Conservation (phyloP, 768 basidiomycete genomes). For the Suillus sp. region DNA sequence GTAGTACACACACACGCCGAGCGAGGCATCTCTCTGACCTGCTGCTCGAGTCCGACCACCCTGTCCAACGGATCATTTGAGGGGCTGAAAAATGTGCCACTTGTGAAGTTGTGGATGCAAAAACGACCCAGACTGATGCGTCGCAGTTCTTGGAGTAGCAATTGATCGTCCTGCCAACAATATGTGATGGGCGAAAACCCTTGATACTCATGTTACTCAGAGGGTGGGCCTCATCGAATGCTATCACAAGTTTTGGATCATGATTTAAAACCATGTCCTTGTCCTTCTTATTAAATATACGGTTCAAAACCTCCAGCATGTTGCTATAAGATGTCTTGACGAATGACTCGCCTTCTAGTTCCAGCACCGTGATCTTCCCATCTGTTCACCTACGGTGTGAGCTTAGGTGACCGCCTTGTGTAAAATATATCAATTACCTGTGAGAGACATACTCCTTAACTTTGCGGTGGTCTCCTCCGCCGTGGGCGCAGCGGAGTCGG, state of each 20-base stretch:
- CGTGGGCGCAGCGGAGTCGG: no score
- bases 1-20: no score
- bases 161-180: background rate
- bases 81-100: constrained; percentile 8
- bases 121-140: constrained; percentile 8
- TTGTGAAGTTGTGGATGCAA: constrained; percentile 9
- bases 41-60: no score
- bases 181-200: background rate
- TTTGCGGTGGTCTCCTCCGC: no score
- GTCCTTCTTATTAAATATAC: no score
- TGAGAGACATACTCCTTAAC: no score
- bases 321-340: background rate
- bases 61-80: background rate
- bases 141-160: background rate
- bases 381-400: no score
- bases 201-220: background rate
- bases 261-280: background rate
- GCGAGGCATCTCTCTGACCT: no score
- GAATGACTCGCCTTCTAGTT: background rate
- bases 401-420: no score
- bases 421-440: no score
- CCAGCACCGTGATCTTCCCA: no score
- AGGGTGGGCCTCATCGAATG: constrained; percentile 4
- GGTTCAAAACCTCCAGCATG: no score
- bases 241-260: constrained; percentile 1